A percentile compares a stretch with the other conserved stretches of the same genome.
Conservation (phyloP, 257 asterid species). For the Jacaranda mimosifolia region DNA sequence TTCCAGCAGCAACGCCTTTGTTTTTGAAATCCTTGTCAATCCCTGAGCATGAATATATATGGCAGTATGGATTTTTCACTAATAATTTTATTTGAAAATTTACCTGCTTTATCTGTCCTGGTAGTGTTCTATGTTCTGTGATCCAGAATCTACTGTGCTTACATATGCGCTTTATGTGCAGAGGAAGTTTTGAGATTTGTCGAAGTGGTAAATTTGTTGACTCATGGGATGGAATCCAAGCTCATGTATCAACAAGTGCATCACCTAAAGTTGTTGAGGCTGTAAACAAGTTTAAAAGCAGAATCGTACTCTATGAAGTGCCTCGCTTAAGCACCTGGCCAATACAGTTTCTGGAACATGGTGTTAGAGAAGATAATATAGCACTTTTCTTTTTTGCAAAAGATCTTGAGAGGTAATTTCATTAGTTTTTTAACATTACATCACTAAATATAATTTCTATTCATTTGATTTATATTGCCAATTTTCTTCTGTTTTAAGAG, state of each 20-base stretch:
- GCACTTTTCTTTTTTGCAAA: slow-evolving; percentile 88
- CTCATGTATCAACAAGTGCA: slow-evolving; percentile 80
- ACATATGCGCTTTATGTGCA: slow-evolving; percentile 47
- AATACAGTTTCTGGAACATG: slow-evolving; percentile 80
- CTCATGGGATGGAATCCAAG: slow-evolving; percentile 82
- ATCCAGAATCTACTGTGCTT: slow-evolving; percentile 32
- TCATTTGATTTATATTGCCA: slow-evolving; percentile 23
- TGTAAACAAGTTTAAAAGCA: slow-evolving; percentile 64
- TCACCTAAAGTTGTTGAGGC: slow-evolving; percentile 73
- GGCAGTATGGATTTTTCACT: slow-evolving; percentile 78
- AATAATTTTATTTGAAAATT: slow-evolving; percentile 22
- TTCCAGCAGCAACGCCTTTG: slow-evolving; percentile 52
- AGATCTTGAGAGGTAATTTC: slow-evolving; percentile 73
- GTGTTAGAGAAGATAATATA: slow-evolving; percentile 77
- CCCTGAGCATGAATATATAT: slow-evolving; percentile 80
- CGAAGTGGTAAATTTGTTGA: slow-evolving; percentile 59
- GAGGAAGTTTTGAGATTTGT: slow-evolving; percentile 82
- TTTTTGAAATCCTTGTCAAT: slow-evolving; percentile 54
- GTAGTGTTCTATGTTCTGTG: slow-evolving; percentile 28
- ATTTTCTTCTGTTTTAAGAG: slow-evolving; percentile 32
- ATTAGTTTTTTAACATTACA: slow-evolving; percentile 21
- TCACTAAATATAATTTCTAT: slow-evolving; percentile 17
- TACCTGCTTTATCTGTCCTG: slow-evolving; percentile 15
- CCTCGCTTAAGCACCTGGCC: slow-evolving; percentile 93
- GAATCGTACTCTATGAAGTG: slow-evolving; percentile 69